Conservation (phyloP, 2,329 filamentous ascomycete genomes). For the Penicillium sp. region DNA sequence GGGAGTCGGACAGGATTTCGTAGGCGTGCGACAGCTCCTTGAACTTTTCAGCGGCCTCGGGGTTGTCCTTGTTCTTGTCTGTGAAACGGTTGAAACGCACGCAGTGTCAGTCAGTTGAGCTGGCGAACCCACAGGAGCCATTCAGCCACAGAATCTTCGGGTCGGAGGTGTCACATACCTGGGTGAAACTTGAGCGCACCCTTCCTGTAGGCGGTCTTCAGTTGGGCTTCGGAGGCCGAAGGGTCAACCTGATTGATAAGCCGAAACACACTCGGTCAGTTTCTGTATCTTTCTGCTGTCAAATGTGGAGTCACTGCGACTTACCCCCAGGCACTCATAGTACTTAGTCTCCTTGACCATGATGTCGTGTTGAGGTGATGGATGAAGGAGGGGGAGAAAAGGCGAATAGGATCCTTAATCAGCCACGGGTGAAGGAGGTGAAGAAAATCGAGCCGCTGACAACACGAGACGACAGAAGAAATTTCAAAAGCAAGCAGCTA, state of each 20-base stretch:
- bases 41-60: slow-evolving; percentile 92
- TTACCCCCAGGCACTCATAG: slow-evolving; percentile 45
- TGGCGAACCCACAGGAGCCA: no score
- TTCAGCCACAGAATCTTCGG: no score
- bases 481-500: slow-evolving; percentile 7
- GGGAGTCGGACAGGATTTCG: slow-evolving; percentile 83
- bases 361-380: slow-evolving; percentile 25
- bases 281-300: not conserved
- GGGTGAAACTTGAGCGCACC: slow-evolving; percentile 83
- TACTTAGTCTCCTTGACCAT: slow-evolving; percentile 50
- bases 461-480: slow-evolving; percentile 6
- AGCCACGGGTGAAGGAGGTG: slow-evolving; percentile 11
- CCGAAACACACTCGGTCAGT: slow-evolving; percentile 21
- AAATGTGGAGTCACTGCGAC: slow-evolving; percentile 10
- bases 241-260: slow-evolving; percentile 60
- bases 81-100: not conserved
- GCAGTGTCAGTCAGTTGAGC: not conserved
- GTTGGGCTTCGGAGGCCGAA: slow-evolving; percentile 72
- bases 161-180: slow-evolving; percentile 55
- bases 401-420: not conserved
- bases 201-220: slow-evolving; percentile 95
- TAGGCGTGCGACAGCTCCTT: slow-evolving; percentile 96
- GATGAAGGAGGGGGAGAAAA: slow-evolving; percentile 7
- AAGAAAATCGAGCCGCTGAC: slow-evolving; percentile 4
- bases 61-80: slow-evolving; percentile 97